These are phyloP conservation scores for Mycena rebaudengoi DNA, from an alignment of 768 basidiomycete species.

Conservation along the genomic window DNA sequence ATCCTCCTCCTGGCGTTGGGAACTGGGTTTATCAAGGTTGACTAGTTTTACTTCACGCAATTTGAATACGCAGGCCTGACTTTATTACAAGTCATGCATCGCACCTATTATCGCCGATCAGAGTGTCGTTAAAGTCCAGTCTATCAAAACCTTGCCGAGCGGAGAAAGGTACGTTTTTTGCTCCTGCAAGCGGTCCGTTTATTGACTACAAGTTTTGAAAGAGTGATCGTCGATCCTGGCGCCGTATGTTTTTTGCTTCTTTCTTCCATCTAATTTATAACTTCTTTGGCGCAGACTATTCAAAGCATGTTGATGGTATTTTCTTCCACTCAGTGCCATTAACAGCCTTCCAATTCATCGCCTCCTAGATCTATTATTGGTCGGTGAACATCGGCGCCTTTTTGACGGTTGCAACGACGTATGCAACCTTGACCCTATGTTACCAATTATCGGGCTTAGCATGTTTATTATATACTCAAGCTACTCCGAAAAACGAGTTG, in stretches of 20 bases:
- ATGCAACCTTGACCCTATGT: background rate
- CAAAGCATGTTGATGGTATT: slow-evolving; percentile 25
- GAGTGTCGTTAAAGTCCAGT: slow-evolving; percentile 26
- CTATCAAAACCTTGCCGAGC: slow-evolving; percentile 25
- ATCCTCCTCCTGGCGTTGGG: slow-evolving; percentile 39
- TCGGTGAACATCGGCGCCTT: slow-evolving; percentile 47
- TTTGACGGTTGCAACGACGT: slow-evolving; percentile 28
- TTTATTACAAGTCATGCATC: slow-evolving; percentile 38
- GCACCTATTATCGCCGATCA: slow-evolving; percentile 49
- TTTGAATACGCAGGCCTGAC: slow-evolving; percentile 32
- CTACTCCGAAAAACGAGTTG: slow-evolving; percentile 31
- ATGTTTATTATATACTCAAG: background rate
- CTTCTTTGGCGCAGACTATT: slow-evolving; percentile 13
- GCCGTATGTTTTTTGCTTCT: slow-evolving; percentile 30
- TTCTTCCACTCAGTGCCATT: background rate
- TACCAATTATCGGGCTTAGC: background rate
- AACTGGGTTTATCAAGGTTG: slow-evolving; percentile 21
- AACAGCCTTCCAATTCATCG: background rate
- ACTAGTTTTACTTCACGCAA: background rate
- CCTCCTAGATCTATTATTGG: slow-evolving; percentile 37
- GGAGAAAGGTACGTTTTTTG: no score
- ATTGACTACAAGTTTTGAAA: no score
- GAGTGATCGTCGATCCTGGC: slow-evolving; percentile 45
- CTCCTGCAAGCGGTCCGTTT: no score
- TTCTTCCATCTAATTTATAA: background rate